Percentiles rank a stretch among this genome's conserved stretches.
These are phyloP conservation scores for Aegilops tauschii DNA, from an alignment of 176 grass and related monocot species.

Conservation along the genomic window DNA sequence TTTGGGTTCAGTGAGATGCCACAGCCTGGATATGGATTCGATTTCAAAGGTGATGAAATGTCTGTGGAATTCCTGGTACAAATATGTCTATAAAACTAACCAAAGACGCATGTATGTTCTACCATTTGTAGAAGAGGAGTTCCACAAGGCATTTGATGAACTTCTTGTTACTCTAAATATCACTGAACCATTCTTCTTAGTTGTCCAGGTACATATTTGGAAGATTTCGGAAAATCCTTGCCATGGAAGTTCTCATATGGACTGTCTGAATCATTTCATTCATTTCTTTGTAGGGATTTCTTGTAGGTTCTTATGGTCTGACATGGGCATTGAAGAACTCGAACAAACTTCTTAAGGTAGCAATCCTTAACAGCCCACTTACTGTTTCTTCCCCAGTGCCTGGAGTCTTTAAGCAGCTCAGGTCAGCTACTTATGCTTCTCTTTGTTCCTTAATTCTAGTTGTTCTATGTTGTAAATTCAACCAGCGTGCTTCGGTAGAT, in stretches of 20 bases:
- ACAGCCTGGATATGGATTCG: constrained; percentile 91
- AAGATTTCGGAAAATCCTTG: constrained; percentile 15
- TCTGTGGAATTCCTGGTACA: not conserved
- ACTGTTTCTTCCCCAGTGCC: constrained; percentile 81
- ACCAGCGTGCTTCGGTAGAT: not conserved
- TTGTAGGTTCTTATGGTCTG: constrained; percentile 95
- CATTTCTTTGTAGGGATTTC: constrained; percentile 63
- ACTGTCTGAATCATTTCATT: constrained; percentile 15
- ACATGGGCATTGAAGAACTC: constrained; percentile 94
- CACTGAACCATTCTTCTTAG: constrained; percentile 74
- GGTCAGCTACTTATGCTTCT: constrained; percentile 42
- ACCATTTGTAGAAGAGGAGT: constrained; percentile 79
- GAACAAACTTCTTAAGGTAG: constrained; percentile 71
- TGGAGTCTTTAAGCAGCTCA: constrained; percentile 88
- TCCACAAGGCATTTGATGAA: constrained; percentile 71
- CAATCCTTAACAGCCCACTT: constrained; percentile 88
- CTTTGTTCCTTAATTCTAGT: constrained; percentile 6
- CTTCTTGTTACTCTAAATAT: constrained; percentile 77
- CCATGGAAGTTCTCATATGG: not conserved
- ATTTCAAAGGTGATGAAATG: constrained; percentile 66
- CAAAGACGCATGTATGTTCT: constrained; percentile 8
- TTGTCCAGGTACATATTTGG: constrained; percentile 64
- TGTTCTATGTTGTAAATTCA: not conserved
- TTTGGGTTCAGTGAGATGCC: constrained; percentile 98
- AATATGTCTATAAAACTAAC: constrained; percentile 6